Percentiles rank a stretch among this genome's conserved stretches.
phyloP scores from a whole-genome alignment of 2,329 filamentous ascomycete species.

The Microcera coccophila region DNA sequence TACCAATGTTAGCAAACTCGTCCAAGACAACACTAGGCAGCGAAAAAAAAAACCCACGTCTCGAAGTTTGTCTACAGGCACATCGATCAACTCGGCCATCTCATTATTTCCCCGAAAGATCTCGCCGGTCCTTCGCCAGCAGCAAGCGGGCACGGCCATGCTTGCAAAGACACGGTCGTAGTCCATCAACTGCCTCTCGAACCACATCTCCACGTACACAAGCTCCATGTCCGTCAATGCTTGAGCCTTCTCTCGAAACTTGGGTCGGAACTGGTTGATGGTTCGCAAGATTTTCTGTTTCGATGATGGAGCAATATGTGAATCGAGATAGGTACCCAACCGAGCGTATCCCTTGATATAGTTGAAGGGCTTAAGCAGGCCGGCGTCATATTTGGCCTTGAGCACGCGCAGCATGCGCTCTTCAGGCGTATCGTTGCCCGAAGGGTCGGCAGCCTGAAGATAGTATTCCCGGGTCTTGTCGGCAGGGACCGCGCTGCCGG shows the following conservation, averaged over 20 bases:
- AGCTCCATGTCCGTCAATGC: constrained; percentile 89
- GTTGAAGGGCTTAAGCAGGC: constrained; percentile 93
- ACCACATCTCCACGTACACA: constrained; percentile 98
- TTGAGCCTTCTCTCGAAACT: constrained; percentile 93
- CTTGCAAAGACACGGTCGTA: constrained; percentile 98
- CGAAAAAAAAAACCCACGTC: constrained; percentile 61
- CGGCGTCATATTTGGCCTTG: constrained; percentile 93
- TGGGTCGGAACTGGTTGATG: constrained; percentile 87
- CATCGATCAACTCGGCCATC: constrained; percentile 94
- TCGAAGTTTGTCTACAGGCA: constrained; percentile 83
- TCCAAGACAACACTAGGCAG: neutral
- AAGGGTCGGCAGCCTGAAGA: constrained; percentile 92
- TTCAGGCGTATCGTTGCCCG: constrained; percentile 78
- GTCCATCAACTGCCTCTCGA: constrained; percentile 92
- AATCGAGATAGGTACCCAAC: constrained; percentile 86
- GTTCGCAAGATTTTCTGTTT: constrained; percentile 90
- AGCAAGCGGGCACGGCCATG: constrained; percentile 97
- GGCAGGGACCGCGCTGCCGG: constrained; percentile 57
- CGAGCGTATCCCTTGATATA: constrained; percentile 95
- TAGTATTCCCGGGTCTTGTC: constrained; percentile 89
- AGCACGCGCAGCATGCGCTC: constrained; percentile 93
- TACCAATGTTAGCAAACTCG: constrained; percentile 15
- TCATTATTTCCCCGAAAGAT: constrained; percentile 98
- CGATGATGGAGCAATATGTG: constrained; percentile 74
- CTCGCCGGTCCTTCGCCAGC: constrained; percentile 93